phyloP scores from a whole-genome alignment of 2,329 filamentous ascomycete species.

The Neurospora sp. region DNA sequence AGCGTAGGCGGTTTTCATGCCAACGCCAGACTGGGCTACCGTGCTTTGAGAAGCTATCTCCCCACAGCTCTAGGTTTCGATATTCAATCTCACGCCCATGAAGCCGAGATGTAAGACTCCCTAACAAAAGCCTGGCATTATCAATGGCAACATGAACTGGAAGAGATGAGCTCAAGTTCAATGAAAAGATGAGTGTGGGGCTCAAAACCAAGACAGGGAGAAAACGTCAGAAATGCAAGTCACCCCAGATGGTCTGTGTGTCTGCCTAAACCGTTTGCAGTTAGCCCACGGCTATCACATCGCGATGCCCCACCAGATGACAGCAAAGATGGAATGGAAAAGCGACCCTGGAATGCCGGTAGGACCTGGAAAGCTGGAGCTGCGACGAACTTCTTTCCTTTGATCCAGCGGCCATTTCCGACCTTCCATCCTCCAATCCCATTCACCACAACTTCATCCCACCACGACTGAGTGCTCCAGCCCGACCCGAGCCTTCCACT shows the following conservation, averaged over 20 bases:
- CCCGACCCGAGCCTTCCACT: not conserved
- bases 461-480: not conserved
- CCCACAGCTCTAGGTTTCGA: not conserved
- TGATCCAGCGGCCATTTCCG: not conserved
- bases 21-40: not conserved
- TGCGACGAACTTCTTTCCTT: not conserved
- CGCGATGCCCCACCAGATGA: not conserved
- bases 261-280: not conserved
- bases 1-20: not conserved
- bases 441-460: not conserved
- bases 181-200: not conserved
- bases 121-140: not conserved
- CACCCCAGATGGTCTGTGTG: not conserved
- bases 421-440: not conserved
- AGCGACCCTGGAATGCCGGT: not conserved
- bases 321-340: not conserved
- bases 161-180: not conserved
- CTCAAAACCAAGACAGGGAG: not conserved
- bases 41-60: not conserved
- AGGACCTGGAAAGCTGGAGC: not conserved
- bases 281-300: not conserved
- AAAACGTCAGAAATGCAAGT: conserved; percentile 1
- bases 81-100: not conserved
- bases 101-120: not conserved
- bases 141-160: not conserved